Evolutionary conservation across 768 basidiomycete species (phyloP), one percentile per base, ranked within the genome.

Genomic region (Mrakia blollopis): DNA sequence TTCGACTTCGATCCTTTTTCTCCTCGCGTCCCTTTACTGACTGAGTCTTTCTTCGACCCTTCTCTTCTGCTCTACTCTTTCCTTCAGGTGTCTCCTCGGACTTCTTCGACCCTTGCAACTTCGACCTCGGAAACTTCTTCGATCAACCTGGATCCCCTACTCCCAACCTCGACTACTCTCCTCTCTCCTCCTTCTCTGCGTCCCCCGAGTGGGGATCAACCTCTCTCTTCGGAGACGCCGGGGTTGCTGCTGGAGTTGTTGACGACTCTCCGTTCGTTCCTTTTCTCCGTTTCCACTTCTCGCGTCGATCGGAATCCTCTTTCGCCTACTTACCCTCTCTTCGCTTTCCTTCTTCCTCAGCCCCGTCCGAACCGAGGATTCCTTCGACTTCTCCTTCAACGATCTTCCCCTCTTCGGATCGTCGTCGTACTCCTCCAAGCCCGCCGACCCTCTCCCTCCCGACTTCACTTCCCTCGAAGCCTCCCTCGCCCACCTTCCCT

Each of bases 141-240:
- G 37, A 73, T 35, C 63, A 77, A 18, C 16, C 47, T 50, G 47
- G 47, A 50, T 50, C 47, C 63, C 76, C 72, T 16, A 77, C 76
- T 23, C 76, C 76, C 37, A 68, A 77, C 72, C 76, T 77, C 62
- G 71, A 77, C 61, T 60, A 73, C 76, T 77, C 76, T 3, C 76
- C 76, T 30, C 72, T 77, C 18, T 65, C 71, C 13, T 68, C 71
- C 30, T 77, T 77, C 71, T 68, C 76, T 39, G 76, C 70, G 47
- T 77, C 76, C 18, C 76, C 76, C 25, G 76, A 77, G 50, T 71
- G 76, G 71, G 65, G 39, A 28, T 39, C 47, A 14, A 32, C 47
- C 60, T 44, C 72, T 30, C 63, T 77, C 28, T 77, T 77, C 54
- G 76, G 76, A 61, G 72, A 77, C 14, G 62, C 76, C 10, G 76